A percentile compares a stretch with the other conserved stretches of the same genome.
These are phyloP conservation scores for Pleurotus cornucopiae DNA, from an alignment of 768 basidiomycete species.

Conservation along the genomic window DNA sequence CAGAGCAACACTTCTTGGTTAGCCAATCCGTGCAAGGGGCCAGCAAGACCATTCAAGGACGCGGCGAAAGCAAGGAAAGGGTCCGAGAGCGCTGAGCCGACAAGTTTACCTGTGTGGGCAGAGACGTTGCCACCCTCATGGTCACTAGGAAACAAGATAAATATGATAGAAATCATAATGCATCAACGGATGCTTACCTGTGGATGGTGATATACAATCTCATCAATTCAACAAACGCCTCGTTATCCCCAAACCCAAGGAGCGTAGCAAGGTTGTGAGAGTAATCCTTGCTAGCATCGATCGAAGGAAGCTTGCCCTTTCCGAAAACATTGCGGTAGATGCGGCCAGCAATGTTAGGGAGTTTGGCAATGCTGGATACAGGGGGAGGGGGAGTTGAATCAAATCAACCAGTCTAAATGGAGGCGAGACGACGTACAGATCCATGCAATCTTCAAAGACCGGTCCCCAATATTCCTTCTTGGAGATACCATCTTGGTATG, in stretches of 20 bases:
- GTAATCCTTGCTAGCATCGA: slow-evolving; percentile 83
- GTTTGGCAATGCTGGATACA: slow-evolving; percentile 77
- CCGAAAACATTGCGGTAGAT: slow-evolving; percentile 89
- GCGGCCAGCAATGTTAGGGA: slow-evolving; percentile 93
- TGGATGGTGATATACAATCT: slow-evolving; percentile 97
- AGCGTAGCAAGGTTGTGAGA: slow-evolving; percentile 85
- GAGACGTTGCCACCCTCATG: slow-evolving; percentile 99
- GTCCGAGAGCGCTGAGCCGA: slow-evolving; percentile 94
- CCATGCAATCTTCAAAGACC: slow-evolving; percentile 87
- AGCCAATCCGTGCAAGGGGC: slow-evolving; percentile 93
- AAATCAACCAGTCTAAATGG: neutral
- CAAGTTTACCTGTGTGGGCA: slow-evolving; percentile 89
- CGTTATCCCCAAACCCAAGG: slow-evolving; percentile 87
- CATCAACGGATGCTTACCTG: slow-evolving; percentile 39
- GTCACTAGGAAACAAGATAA: slow-evolving; percentile 45
- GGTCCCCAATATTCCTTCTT: slow-evolving; percentile 99
- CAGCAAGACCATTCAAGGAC: slow-evolving; percentile 92
- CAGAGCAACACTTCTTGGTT: slow-evolving; percentile 97
- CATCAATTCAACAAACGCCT: slow-evolving; percentile 88
- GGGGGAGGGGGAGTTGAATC: neutral
- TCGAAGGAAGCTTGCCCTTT: slow-evolving; percentile 80
- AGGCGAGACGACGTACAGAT: slow-evolving; percentile 45
- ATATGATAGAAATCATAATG: neutral
- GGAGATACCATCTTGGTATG: slow-evolving; percentile 85
- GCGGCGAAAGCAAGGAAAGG: slow-evolving; percentile 95